Conservation (phyloP, 495 filamentous ascomycete genomes). For the Copromyces sp. region DNA sequence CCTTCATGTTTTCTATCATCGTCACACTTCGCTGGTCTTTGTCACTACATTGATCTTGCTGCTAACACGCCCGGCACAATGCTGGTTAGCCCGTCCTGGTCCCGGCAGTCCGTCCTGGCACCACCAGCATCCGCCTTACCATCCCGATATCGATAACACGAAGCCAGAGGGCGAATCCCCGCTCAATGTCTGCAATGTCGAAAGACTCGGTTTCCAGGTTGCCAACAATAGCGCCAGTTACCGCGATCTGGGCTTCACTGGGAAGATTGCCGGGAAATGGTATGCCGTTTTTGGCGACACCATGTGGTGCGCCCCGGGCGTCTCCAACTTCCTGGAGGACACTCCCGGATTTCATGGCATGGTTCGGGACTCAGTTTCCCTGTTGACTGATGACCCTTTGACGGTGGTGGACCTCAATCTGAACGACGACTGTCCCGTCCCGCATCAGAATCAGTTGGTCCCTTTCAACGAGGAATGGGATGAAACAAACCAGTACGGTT, state of each 20-base stretch:
- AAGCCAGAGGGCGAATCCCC: constrained; percentile 23
- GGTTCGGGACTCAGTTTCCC: constrained; percentile 24
- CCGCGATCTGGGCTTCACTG: constrained; percentile 33
- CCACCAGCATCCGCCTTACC: not conserved
- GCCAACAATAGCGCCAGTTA: constrained; percentile 27
- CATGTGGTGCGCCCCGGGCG: constrained; percentile 22
- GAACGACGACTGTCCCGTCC: constrained; percentile 21
- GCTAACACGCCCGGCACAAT: not conserved
- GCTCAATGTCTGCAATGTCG: constrained; percentile 10
- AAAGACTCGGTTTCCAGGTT: constrained; percentile 25
- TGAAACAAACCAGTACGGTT: constrained; percentile 22
- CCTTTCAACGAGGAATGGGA: constrained; percentile 24
- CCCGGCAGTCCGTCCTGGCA: not conserved
- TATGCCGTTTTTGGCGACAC: constrained; percentile 31
- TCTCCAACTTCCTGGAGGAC: constrained; percentile 17
- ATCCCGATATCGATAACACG: constrained; percentile 19
- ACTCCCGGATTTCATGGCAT: constrained; percentile 25
- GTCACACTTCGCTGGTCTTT: not conserved
- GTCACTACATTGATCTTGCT: not conserved
- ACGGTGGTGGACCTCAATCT: constrained; percentile 19
- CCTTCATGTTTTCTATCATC: not conserved
- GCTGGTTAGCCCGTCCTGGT: not conserved
- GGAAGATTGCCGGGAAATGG: constrained; percentile 25
- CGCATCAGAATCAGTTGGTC: constrained; percentile 24
- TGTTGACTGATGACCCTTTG: constrained; percentile 22